Conservation (phyloP, 2,329 filamentous ascomycete species). For the Trichoderma lentiforme region DNA sequence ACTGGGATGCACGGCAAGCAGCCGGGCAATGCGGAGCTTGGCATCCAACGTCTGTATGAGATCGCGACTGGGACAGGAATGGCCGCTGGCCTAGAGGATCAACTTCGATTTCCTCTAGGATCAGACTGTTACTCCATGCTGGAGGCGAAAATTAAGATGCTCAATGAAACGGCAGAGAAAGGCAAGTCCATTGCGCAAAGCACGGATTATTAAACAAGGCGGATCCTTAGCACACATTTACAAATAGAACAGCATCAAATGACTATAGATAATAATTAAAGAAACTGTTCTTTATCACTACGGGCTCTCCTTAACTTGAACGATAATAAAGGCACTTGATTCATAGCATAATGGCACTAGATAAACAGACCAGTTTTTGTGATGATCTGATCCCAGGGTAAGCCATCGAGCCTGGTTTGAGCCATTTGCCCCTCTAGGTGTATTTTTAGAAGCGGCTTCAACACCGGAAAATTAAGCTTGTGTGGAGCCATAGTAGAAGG, state of each 20-base stretch:
- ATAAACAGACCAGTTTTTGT: accelerated
- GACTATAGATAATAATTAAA: not conserved
- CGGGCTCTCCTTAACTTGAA: too few species aligned
- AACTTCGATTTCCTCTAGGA: not conserved
- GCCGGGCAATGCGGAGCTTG: not conserved
- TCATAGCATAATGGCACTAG: too few species aligned
- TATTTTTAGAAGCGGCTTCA: not conserved
- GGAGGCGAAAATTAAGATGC: not conserved
- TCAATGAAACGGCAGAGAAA: not conserved
- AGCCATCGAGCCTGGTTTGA: not conserved
- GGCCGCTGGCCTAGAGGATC: conserved; percentile 1
- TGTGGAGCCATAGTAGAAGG: not conserved
- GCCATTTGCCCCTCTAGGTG: accelerated
- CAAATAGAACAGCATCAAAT: not conserved
- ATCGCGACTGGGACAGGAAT: not conserved
- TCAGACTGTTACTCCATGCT: not conserved
- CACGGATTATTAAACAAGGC: not conserved
- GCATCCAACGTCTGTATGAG: conserved; percentile 1
- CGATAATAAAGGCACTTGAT: too few species aligned
- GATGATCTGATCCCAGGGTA: not conserved
- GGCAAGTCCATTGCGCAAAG: not conserved
- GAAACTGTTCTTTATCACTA: not conserved
- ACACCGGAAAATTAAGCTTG: not conserved
- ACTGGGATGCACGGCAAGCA: not conserved
- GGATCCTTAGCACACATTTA: not conserved